These are phyloP conservation scores for Lipomyces orientalis DNA, from an alignment of 805 yeast genomes.

Conservation along the genomic window DNA sequence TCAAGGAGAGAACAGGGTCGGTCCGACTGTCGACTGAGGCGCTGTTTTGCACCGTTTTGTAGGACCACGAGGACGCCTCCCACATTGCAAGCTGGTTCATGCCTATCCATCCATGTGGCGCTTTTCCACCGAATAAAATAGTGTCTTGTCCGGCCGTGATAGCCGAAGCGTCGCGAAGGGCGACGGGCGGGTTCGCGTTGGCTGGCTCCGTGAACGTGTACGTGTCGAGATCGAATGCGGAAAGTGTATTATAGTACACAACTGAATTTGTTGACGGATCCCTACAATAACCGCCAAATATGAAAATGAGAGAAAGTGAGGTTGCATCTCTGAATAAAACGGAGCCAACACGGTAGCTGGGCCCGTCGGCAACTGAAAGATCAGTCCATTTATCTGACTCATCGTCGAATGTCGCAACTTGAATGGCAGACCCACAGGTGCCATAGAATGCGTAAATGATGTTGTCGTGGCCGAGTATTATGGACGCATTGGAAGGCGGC, in stretches of 20 bases:
- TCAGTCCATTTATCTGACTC: conserved; percentile 17
- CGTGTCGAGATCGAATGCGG: conserved; percentile 22
- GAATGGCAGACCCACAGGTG: conserved; percentile 19
- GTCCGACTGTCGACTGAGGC: conserved; percentile 57
- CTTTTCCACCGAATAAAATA: conserved; percentile 67
- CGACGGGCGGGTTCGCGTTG: conserved; percentile 39
- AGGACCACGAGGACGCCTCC: conserved; percentile 75
- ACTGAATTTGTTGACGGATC: neutral
- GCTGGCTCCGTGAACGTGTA: conserved; percentile 14
- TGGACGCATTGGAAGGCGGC: conserved; percentile 42
- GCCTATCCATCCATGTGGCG: conserved; percentile 68
- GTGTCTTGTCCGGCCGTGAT: conserved; percentile 29
- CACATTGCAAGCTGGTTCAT: conserved; percentile 73
- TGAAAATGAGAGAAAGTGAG: conserved; percentile 19
- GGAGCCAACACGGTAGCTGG: conserved; percentile 21
- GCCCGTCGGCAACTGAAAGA: neutral
- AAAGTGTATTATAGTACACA: conserved; percentile 21
- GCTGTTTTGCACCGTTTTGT: conserved; percentile 46
- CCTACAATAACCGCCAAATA: conserved; percentile 35
- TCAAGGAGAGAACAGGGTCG: conserved; percentile 60
- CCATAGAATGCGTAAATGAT: conserved; percentile 40
- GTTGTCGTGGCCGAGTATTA: conserved; percentile 40
- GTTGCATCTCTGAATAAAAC: conserved; percentile 19
- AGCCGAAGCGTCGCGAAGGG: conserved; percentile 40
- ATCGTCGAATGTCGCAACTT: conserved; percentile 17